Percentiles rank a stretch among this genome's conserved stretches.
Evolutionary conservation across 805 yeast species (phyloP).

Genomic region (Monosporozyma yasuniensis): DNA sequence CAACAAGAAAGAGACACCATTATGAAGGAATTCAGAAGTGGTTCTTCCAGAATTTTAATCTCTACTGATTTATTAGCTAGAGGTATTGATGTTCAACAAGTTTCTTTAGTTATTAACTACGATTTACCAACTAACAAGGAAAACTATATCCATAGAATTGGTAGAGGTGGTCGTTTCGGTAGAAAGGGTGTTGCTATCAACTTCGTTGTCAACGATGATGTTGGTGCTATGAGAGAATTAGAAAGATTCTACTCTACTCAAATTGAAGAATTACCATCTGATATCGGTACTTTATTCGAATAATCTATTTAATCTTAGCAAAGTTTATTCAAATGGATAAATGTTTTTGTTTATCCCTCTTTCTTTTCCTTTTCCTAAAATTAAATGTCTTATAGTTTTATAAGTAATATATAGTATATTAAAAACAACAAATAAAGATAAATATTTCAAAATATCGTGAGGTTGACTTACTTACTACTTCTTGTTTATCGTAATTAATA

Average conservation of each 20-base stretch:
- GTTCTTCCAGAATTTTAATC: conserved; percentile 85
- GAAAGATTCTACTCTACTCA: conserved; percentile 67
- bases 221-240: conserved; percentile 60
- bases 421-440: not conserved
- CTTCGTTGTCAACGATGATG: conserved; percentile 77
- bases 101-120: conserved; percentile 88
- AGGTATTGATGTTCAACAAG: conserved; percentile 98
- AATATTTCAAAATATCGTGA: not conserved
- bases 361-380: not conserved
- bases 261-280: conserved; percentile 72
- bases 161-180: conserved; percentile 97
- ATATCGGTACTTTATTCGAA: conserved; percentile 44
- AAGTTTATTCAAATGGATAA: not conserved
- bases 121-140: conserved; percentile 90
- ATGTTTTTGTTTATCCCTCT: not conserved
- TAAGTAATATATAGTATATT: conserved; percentile 1
- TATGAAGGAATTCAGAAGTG: conserved; percentile 93
- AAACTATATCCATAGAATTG: conserved; percentile 94
- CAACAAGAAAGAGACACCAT: conserved; percentile 91
- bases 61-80: conserved; percentile 97
- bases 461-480: not conserved
- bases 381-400: conserved; percentile 1
- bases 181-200: conserved; percentile 97
- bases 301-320: conserved; percentile 5
- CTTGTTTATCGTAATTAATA: not conserved